Base-by-base conservation (phyloP, 257 asterid species). In the Coffea eugenioides region DNA sequence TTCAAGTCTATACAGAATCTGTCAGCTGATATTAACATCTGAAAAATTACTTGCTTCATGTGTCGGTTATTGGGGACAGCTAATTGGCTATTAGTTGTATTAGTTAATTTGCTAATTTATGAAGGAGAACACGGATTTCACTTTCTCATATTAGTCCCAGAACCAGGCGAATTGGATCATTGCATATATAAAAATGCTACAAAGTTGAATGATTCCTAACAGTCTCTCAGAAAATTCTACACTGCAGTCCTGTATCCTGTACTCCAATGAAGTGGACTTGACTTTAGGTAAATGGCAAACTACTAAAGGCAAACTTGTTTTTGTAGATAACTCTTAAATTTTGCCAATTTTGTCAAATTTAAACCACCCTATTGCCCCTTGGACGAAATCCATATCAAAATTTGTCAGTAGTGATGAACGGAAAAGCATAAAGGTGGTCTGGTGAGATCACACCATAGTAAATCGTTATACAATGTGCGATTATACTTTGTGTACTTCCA, bases 1-100 rank as follows among this genome's bases (percentile, higher is more conserved):
- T 70, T 39, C 36, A 51, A 69, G 82, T 79, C 82, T 70, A 79
- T 1, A 25, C n/a, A 70, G n/a, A 69, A 79, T 79, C 82, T 62
- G 27, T 12, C 46, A 20, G 1, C 77, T 36, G 25, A 64, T 64
- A 0, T 7, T 9, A 64, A 25, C 69, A 64, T 64, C 39, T 64
- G 25, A 62, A 25, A 25, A 36, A 18, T 39, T 21, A 6, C 23
- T 61, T 34, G 67, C 48, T 27, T 73, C 59, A 45, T 46, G 72
- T 72, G 23, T 46, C 73, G 13, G 13, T 66, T 48, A 25, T 3
- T 3, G 70, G 73, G 31, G 78, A 61, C 73, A 71, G 77, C 41
- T 59, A 31, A 31, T 31, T 79, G 48, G 39, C 45, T 6, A 45
- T 69, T 71, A 46, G 7, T 45, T 46, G 34, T 21, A 25, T 27